Base-by-base conservation (phyloP, 129 eudicot genomes). In the Glebionis coronaria region DNA sequence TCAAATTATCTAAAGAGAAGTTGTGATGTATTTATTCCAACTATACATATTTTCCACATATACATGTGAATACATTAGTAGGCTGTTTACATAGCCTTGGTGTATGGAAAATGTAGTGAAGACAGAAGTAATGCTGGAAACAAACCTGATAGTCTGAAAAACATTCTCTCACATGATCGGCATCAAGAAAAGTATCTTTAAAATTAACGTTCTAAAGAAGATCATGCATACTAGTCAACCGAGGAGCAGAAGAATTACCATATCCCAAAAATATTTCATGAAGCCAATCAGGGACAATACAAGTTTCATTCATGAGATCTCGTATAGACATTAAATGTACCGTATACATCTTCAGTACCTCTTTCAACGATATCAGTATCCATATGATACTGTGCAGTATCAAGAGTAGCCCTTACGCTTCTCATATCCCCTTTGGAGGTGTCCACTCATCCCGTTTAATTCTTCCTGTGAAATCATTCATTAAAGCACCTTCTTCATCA, bases 381-480 rank as follows among this genome's bases (percentile, higher is more conserved):
- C 99, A 94, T 89, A 72, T 94, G 99, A 77, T 94, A 94, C 38
- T 94, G n/a, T n/a, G n/a, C n/a, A n/a, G n/a, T n/a, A n/a, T n/a
- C n/a, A n/a, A n/a, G n/a, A n/a, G n/a, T n/a, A n/a, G n/a, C n/a
- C n/a, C n/a, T n/a, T n/a, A n/a, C n/a, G n/a, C n/a, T n/a, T n/a
- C n/a, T n/a, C n/a, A n/a, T n/a, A n/a, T n/a, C n/a, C n/a, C n/a
- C n/a, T n/a, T n/a, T n/a, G n/a, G n/a, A n/a, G n/a, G 99, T 62
- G 89, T 94, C 99, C 99, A 94, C 58, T 94, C 99, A 54, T 94
- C 99, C 53, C 97, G 90, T 40, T 93, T 93, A 54, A 93, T 84
- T 70, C 86, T 84, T 29, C 99, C 99, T 0, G 99, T 89, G 63
- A 94, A 94, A 87, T 94, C 99, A 75, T 94, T 94, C 99, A 94